These are phyloP conservation scores for Colletotrichum sp. DNA, from an alignment of 2,329 filamentous ascomycete species.

Conservation along the genomic window DNA sequence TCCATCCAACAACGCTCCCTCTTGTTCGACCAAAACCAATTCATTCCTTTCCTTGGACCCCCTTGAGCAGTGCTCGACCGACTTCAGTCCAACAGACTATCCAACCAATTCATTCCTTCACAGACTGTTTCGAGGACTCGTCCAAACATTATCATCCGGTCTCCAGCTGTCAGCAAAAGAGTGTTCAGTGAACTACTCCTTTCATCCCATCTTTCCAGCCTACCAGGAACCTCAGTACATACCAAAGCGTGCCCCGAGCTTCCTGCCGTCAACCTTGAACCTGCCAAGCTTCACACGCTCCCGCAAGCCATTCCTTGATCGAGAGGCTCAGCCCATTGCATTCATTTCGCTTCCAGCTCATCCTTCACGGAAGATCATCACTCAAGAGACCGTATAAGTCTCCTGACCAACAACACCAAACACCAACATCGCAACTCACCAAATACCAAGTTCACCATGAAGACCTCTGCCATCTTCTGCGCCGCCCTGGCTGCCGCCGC, in stretches of 20 bases:
- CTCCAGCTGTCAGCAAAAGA: background rate
- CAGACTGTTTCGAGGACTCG: slow-evolving; percentile 6
- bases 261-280: slow-evolving; percentile 1
- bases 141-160: slow-evolving; percentile 10
- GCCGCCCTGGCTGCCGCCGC: slow-evolving; percentile 49
- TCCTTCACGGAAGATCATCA: slow-evolving; percentile 1
- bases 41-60: slow-evolving; percentile 15
- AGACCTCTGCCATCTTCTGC: slow-evolving; percentile 43
- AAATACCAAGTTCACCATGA: slow-evolving; percentile 38
- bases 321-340: slow-evolving; percentile 1
- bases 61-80: slow-evolving; percentile 21
- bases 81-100: background rate
- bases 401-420: background rate
- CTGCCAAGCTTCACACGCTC: background rate
- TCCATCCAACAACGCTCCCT: slow-evolving; percentile 19
- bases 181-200: slow-evolving; percentile 20
- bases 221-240: slow-evolving; percentile 6
- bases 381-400: slow-evolving; percentile 1
- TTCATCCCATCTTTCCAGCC: slow-evolving; percentile 12
- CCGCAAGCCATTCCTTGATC: slow-evolving; percentile 18
- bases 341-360: slow-evolving; percentile 21
- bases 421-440: background rate
- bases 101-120: slow-evolving; percentile 16
- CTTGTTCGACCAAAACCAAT: slow-evolving; percentile 18
- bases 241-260: slow-evolving; percentile 17